Evolutionary conservation across 1,284 basidiomycete species (phyloP), one percentile per base, ranked within the genome.

Genomic region (Leccinum angustisporum): DNA sequence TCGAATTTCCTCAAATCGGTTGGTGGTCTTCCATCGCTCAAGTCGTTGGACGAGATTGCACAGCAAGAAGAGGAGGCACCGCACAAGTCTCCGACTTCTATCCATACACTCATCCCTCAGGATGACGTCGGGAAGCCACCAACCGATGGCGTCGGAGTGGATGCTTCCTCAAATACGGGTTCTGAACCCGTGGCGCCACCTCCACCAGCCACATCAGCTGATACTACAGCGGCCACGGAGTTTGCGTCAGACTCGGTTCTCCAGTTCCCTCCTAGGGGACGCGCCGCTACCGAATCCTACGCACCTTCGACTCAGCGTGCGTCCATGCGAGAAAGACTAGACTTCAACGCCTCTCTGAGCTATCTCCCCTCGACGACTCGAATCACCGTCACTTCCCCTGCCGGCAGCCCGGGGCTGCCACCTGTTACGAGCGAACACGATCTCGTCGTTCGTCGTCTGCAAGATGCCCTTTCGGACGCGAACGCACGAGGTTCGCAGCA

Each of bases 1-100:
- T 84, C 88, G 1, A 87, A 90, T 63, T 73, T 91, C 18, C 80
- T 91, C 54, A 84, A 76, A 68, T 82, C 83, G 27, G 81, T 87
- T 5, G 81, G 80, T 16, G 80, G 80, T 13, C 75, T 77, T 55
- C 75, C 75, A 27, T 77, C 78, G 11, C 70, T 77, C 54, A 79
- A 80, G 67, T 76, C 78, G 8, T 66, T 83, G 30, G 80, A 83
- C 36, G 75, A 78, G 61, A 71, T 81, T 46, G 69, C 77, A 57
- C 79, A 81, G 46, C 68, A 68, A 51, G 68, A 72, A 18, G 75
- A 71, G 10, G 46, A 52, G n/a, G 51, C 52, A 31, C 59, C 25
- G 7, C 56, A 61, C 56, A 69, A 50, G 48, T 62, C 72, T 16
- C 71, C 71, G 3, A 65, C 66, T 10, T 75, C 72, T 46, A 43